Evolutionary conservation across 2,329 filamentous ascomycete species (phyloP).

Genomic region (Escovopsis weberi): DNA sequence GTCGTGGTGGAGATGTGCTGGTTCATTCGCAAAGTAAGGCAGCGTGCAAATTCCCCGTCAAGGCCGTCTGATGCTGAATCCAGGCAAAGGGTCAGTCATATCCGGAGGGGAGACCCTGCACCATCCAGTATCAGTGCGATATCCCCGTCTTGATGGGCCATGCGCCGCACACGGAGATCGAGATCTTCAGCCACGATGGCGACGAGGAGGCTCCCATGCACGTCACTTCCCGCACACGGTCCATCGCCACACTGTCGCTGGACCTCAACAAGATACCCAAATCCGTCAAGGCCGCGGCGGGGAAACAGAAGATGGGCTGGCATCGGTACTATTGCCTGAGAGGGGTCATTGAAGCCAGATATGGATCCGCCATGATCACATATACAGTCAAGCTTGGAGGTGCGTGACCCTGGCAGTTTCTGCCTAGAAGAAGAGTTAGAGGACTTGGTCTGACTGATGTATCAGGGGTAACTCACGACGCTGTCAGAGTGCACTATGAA

Average conservation of each 20-base stretch:
- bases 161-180: conserved; percentile 22
- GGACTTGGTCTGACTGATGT: neutral
- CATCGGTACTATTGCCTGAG: conserved; percentile 23
- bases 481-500: conserved; percentile 22
- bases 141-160: conserved; percentile 21
- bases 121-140: conserved; percentile 24
- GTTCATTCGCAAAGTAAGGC: conserved; percentile 23
- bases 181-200: conserved; percentile 22
- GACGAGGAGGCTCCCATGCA: conserved; percentile 18
- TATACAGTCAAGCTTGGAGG: conserved; percentile 24
- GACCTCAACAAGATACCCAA: conserved; percentile 20
- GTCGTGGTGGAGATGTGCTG: conserved; percentile 24
- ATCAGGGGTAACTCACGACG: conserved; percentile 23
- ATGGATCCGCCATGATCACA: conserved; percentile 24
- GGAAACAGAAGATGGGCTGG: conserved; percentile 19
- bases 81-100: conserved; percentile 21
- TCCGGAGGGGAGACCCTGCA: conserved; percentile 20
- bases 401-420: conserved; percentile 6
- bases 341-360: conserved; percentile 22
- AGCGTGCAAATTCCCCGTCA: neutral
- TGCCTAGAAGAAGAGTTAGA: neutral
- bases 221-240: conserved; percentile 14
- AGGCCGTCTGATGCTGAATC: neutral
- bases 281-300: conserved; percentile 16
- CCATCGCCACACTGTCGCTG: conserved; percentile 21